Evolutionary conservation across 2,329 filamentous ascomycete species (phyloP), one percentile per base, ranked within the genome.

Genomic region (Cladosporium sp.): DNA sequence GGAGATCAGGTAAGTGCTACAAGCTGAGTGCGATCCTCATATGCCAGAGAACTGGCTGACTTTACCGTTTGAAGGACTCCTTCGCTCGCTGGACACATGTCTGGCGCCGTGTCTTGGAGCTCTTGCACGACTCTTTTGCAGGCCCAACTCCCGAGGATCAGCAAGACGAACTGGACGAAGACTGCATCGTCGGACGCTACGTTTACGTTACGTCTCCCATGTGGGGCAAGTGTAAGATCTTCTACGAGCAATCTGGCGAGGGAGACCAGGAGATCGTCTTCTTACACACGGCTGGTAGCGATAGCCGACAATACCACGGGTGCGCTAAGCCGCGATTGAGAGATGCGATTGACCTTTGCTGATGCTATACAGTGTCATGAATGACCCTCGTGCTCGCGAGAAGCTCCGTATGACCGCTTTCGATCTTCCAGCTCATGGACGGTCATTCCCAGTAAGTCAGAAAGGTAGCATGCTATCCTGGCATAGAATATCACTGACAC

Each of bases 351-450:
- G 14, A 26, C 14, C 1, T 21, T 52, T 40, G 2, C 31, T 62
- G 29, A 62, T 21, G 2, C 10, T 29, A n/a, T n/a, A 29, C 18
- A 65, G 63, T 23, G 82, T 84, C 2, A 80, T 85, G 80, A 84
- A 84, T 64, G 77, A 84, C 64, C 65, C 73, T 31, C 73, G 75
- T 14, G 82, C 83, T 80, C 75, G 78, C 23, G 78, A 81, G 71
- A 80, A 75, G 62, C 83, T 80, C 65, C 80, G 77, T 23, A 84
- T 84, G 82, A 80, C 79, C 53, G 80, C 80, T 1, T 82, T 84
- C 56, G 82, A 84, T 69, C 74, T 84, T 11, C 83, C 82, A 0
- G 81, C 80, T 2, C 83, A 84, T 67, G 82, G 82, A 0, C 72
- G 81, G 7, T 80, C 78, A 53, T 84, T 84, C 65, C 82, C 82